Evolutionary conservation across 2,329 filamentous ascomycete species (phyloP), one percentile per base, ranked within the genome.

Genomic region (Colletotrichum falcatum): DNA sequence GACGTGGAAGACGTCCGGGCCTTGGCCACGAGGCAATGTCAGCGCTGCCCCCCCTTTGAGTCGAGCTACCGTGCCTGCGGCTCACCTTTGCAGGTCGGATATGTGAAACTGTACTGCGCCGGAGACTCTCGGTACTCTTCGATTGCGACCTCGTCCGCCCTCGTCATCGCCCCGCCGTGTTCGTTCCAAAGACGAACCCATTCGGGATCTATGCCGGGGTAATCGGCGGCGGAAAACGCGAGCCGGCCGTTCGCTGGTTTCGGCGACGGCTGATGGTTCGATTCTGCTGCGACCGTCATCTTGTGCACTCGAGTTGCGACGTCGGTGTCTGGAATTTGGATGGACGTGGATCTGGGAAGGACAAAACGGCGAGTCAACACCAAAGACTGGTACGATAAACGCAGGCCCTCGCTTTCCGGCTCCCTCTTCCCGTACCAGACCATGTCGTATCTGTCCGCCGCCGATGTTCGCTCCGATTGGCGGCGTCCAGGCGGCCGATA

Each of bases 181-280:
- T 73, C 63, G 49, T 74, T 74, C 78, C 77, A 79, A 35, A 79
- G 61, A 20, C 70, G 42, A 18, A 74, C 63, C 76, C 78, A 79
- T 74, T 78, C 73, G 1, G 68, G 64, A 61, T 79, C 77, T 7
- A 79, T 63, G 0, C 75, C 76, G 0, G 46, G 44, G 20, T 73
- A 75, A 20, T 73, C 61, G 7, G 66, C 42, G 7, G 59, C 66
- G 16, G 66, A 61, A 5, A 70, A n/a, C 7, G 54, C 39, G 16
- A 70, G 66, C 8, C 66, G 37, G 1, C 61, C 61, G 3, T 39
- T 11, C 16, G 1, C n/a, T 16, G 39, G 14, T 9, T 33, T 48
- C n/a, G 39, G 61, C 7, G 18, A 20, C 1, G 20, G 20, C 9
- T 49, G 12, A 5, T 49, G 33, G 39, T 8, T 28, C 3, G 3